Percentiles rank a stretch among this genome's conserved stretches.
Evolutionary conservation across 352 stramenopile genomes (phyloP).

Genomic region (Plasmopara halstedii): DNA sequence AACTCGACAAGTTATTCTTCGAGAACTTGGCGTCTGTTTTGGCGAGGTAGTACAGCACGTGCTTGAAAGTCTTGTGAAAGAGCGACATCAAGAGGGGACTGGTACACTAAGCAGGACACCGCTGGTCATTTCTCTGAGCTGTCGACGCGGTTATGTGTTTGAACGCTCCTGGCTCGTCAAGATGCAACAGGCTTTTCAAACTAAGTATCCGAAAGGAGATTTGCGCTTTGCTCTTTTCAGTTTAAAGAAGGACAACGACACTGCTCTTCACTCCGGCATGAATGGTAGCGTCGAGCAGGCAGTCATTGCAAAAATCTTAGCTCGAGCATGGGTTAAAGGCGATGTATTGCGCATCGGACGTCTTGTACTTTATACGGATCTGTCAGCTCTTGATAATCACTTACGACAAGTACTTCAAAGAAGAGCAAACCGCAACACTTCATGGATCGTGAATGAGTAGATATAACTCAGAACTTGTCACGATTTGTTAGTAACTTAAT

Average conservation of each 20-base stretch:
- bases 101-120: background rate
- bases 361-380: slow-evolving; percentile 27
- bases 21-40: slow-evolving; percentile 36
- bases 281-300: slow-evolving; percentile 20
- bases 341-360: slow-evolving; percentile 31
- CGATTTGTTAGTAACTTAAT: background rate
- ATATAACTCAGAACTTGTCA: background rate
- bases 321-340: slow-evolving; percentile 21
- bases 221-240: slow-evolving; percentile 31
- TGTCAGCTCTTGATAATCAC: slow-evolving; percentile 9
- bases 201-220: slow-evolving; percentile 6
- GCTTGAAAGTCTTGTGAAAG: slow-evolving; percentile 13
- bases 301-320: slow-evolving; percentile 17
- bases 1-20: slow-evolving; percentile 14
- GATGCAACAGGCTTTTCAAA: slow-evolving; percentile 15
- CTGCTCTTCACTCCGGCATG: slow-evolving; percentile 5
- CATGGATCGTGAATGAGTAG: slow-evolving; percentile 19
- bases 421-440: slow-evolving; percentile 3
- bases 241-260: slow-evolving; percentile 29
- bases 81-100: background rate
- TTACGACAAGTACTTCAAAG: slow-evolving; percentile 7
- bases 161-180: slow-evolving; percentile 23
- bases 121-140: slow-evolving; percentile 26
- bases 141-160: slow-evolving; percentile 35
- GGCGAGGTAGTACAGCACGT: slow-evolving; percentile 28